Evolutionary conservation across 148 eudicot species (phyloP), one percentile per base, ranked within the genome.

Genomic region (Nepenthes mirabilis): DNA sequence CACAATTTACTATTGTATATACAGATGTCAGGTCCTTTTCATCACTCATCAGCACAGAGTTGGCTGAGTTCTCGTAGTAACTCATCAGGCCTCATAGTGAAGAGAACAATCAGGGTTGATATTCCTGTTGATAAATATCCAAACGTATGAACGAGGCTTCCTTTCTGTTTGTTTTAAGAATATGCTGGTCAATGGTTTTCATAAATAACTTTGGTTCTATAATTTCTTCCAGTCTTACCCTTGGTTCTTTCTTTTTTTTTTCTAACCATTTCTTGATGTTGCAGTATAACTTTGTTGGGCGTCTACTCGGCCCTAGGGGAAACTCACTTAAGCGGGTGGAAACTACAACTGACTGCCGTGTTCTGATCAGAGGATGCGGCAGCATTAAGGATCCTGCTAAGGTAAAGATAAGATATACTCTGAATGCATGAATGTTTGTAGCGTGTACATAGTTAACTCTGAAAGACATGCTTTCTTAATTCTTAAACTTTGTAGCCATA

Each of bases 211-310:
- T 14, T 12, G 57, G 37, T 34, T 3, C 10, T 33, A 14, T 45
- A 34, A 8, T 9, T 9, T 63, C 14, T 43, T 11, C 23, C 23
- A 23, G 2, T 62, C 36, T 59, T 3, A 37, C 43, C 59, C 32
- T 55, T 50, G 56, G 3, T 37, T 55, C 37, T 33, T 13, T 14
- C 36, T 47, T 14, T 48, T 49, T 32, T 43, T 23, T 65, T 56
- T 50, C 35, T 37, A 14, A 14, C 7, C 33, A 23, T 23, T 23
- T 23, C 23, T 23, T 23, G 5, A 2, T 55, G 58, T 55, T 32
- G 58, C 95, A 94, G 99, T 94, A 48, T 67, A 94, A 94, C 70
- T 94, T 94, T 84, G 99, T 94, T 58, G 99, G 99, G 33, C 97
- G 99, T 14, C 95, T 94, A 52, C 95, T 94, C 67, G 99, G 99